Percentiles rank a stretch among this genome's conserved stretches.
Evolutionary conservation across 1,139 yeast species (phyloP).

Genomic region (Taphrina flavorubra): DNA sequence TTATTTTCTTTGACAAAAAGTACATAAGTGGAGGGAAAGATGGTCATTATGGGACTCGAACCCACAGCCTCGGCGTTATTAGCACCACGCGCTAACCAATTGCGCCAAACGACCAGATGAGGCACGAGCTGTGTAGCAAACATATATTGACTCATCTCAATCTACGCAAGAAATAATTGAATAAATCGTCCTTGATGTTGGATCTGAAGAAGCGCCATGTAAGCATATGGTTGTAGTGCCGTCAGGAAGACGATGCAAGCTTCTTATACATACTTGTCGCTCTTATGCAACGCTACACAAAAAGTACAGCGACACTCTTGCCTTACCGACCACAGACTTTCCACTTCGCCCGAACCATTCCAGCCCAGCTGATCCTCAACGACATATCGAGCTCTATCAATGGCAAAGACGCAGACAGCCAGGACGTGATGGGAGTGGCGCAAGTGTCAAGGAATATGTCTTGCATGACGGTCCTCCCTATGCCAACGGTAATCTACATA

Average conservation of each 20-base stretch:
- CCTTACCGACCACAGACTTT: slow-evolving; percentile 32
- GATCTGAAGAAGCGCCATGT: background rate
- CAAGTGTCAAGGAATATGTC: slow-evolving; percentile 55
- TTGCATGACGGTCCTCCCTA: slow-evolving; percentile 98
- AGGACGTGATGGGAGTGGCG: background rate
- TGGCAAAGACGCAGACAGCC: slow-evolving; percentile 11
- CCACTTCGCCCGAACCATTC: slow-evolving; percentile 36
- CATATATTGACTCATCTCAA: background rate
- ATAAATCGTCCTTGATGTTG: background rate
- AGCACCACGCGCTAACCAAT: slow-evolving; percentile 40
- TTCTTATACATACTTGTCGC: background rate
- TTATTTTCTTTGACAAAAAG: too few species aligned
- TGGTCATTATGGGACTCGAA: slow-evolving; percentile 38
- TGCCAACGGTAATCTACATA: slow-evolving; percentile 90
- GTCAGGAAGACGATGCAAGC: background rate
- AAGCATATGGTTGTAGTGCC: background rate
- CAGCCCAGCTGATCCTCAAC: background rate
- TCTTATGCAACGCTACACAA: slow-evolving; percentile 1
- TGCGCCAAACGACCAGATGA: slow-evolving; percentile 35
- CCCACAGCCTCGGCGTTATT: slow-evolving; percentile 40
- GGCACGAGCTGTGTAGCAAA: background rate
- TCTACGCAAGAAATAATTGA: background rate
- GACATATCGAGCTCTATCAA: slow-evolving; percentile 24
- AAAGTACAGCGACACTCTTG: slow-evolving; percentile 22
- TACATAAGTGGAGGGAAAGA: background rate